Base-by-base conservation (phyloP, 352 stramenopile species). In the Phytopythium chamaehyphon region DNA sequence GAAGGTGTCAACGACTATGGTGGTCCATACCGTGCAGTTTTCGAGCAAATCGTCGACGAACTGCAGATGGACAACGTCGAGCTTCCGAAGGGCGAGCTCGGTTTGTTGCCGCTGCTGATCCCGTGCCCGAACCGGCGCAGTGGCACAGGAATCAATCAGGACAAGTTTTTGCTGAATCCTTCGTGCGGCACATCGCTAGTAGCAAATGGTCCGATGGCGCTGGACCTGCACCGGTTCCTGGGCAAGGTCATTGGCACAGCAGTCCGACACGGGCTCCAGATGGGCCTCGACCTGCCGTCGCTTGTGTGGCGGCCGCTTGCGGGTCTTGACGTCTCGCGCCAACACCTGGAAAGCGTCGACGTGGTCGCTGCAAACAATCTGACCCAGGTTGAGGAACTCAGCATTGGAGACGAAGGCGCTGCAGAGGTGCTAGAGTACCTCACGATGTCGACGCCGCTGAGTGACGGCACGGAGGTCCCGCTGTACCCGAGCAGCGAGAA, bases 1-100 rank as follows among this genome's bases (percentile, higher is more conserved):
- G 96, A 99, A 69, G 96, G 96, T 42, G 97, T 99, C 23, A 98
- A 99, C 66, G 97, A 99, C 73, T 98, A 99, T 54, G 97, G 96
- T 51, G 97, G 97, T 4, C 97, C 97, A 15, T 99, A 99, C 73
- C 80, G 97, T 38, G 96, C 97, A 21, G 89, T 98, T 3, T 99
- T 99, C 64, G 96, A 98, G 59, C 94, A 99, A 66, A 87, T 98
- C 40, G 83, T 98, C 9, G 79, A 96, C 40, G 96, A 99, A 68
- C 64, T 98, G 24, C 86, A 97, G 59, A 90, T 92, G 82, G 84
- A 95, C 54, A 92, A 93, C 28, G 76, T 95, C 8, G 85, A 95
- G 47, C 45, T 95, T 14, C 71, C 81, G 11, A 93, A 93, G 67
- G 83, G 83, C 3, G 85, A 95, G 47, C 79, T 93, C 37, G 88